Evolutionary conservation across 2,329 filamentous ascomycete genomes (phyloP).

Genomic region (Aspergillus pseudoterreus): DNA sequence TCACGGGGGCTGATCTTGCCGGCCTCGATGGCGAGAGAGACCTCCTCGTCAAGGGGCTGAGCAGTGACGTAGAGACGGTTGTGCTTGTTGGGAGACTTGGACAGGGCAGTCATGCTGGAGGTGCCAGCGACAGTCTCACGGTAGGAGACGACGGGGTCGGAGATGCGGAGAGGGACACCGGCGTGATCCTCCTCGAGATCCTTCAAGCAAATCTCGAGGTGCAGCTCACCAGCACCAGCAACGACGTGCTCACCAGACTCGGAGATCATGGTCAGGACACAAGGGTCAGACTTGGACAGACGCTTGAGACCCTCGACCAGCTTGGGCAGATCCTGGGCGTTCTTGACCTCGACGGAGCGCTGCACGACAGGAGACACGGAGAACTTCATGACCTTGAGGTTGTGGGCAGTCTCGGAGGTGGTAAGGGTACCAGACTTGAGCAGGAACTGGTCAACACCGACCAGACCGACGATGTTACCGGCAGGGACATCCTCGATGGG

Average conservation of each 20-base stretch:
- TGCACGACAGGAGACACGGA: conserved; percentile 98
- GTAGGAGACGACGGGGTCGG: conserved; percentile 97
- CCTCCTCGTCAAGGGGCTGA: conserved; percentile 86
- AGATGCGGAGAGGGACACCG: conserved; percentile 94
- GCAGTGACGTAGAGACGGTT: conserved; percentile 98
- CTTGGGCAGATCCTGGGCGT: conserved; percentile 99
- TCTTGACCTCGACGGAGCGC: conserved; percentile 99
- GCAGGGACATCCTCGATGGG: conserved; percentile 98
- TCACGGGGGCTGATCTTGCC: conserved; percentile 94
- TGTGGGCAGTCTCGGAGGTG: conserved; percentile 95
- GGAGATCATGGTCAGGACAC: conserved; percentile 84
- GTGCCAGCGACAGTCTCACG: conserved; percentile 85
- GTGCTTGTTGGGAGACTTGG: conserved; percentile 99
- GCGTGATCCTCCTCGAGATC: conserved; percentile 99
- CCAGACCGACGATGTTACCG: conserved; percentile 99
- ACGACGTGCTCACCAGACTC: conserved; percentile 98
- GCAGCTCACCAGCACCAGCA: conserved; percentile 97
- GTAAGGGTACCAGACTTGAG: conserved; percentile 99
- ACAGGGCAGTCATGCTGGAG: conserved; percentile 93
- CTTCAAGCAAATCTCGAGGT: conserved; percentile 99
- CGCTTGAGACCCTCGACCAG: conserved; percentile 99
- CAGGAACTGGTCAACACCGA: conserved; percentile 99
- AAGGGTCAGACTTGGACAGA: conserved; percentile 99
- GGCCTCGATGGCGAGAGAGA: conserved; percentile 80
- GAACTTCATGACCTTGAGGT: conserved; percentile 99